Evolutionary conservation across 176 grass and related monocot genomes (phyloP), one percentile per base, ranked within the genome.

Genomic region (Secale cereale): DNA sequence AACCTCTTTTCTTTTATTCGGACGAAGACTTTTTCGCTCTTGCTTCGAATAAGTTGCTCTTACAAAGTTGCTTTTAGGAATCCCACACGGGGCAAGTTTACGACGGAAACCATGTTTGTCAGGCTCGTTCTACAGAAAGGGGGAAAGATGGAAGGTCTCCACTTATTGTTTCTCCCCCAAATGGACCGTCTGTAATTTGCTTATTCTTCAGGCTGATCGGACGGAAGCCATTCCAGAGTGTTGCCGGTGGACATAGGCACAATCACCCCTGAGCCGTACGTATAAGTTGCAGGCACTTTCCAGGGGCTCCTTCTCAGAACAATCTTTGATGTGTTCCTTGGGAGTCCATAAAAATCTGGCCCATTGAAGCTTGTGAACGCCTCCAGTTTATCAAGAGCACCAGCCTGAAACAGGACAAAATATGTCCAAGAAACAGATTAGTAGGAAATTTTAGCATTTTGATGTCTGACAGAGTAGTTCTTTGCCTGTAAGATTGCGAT

Each of bases 311-410:
- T 95, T 89, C 70, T 90, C 52, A 99, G 69, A 59, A 91, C 37
- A 81, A 92, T 87, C 82, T 91, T 92, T 25, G 86, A 89, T 25
- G 70, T 87, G 75, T 99, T 99, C 63, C 90, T 95, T 50, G 90
- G 91, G 48, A 99, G 97, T 22, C 97, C 93, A 70, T 99, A 96
- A 86, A 99, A 99, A 85, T 99, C 93, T 31, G 97, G 91, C 57
- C 97, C 97, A 5, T 99, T 94, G 83, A 99, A 96, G 81, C 97
- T 96, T 80, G 97, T 90, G 82, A 99, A 99, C 15, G 88, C 88
- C 87, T 99, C 91, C 20, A 99, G 79, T 48, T 99, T 94, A 85
- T 99, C 90, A 23, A 96, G 88, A 32, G 97, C 88, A 23, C 91
- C 93, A 19, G 83, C 97, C 97, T 96, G 81, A 75, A 79, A 75